Base-by-base conservation (phyloP, 495 filamentous ascomycete species). In the Neurospora cerealis region DNA sequence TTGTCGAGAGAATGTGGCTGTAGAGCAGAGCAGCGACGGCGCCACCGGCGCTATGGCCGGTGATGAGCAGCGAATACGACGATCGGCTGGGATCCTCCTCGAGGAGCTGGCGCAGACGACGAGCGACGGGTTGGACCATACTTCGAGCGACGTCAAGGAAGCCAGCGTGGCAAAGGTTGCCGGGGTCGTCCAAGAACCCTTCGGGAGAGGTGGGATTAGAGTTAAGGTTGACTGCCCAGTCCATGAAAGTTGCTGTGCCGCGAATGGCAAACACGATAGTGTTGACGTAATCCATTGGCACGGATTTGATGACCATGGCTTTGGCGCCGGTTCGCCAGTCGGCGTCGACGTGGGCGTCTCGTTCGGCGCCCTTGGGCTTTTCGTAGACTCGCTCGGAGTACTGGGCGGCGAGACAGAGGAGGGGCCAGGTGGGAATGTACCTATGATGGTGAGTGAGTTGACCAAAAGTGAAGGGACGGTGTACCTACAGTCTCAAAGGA, bases 11-110 rank as follows among this genome's bases (percentile, higher is more conserved):
- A 87, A 96, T 92, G 82, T 97, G 93, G 42, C 87, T 86, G 80
- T 92, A 97, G 1, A 96, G 86, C 17, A 97, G 83, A 9, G 87
- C 86, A 4, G 93, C 93, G 0, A 97, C 88, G 7, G 93, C 93
- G 4, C 93, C 93, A 19, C 93, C 93, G 0, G 93, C 93, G 8
- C 91, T 93, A 77, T 96, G 93, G 3, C 93, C 93, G 0, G 93
- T 95, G 73, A 96, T 91, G 11, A 96, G 83, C 6, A 96, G 87
- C 17, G 90, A 92, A 77, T 90, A 91, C 32, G 85, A 83, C 5
- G 87, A 85, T 24, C 92, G 86, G n/a, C 81, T 79, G 1, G 92
- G 91, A 76, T 94, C 86, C 74, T 93, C 90, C 76, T 90, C 85
- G 0, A 95, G 84, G 1, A 95, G 83, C 69, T 86, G 81, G 1